Base-by-base conservation (phyloP, 2,329 filamentous ascomycete genomes). In the Nigrospora sphaerica region DNA sequence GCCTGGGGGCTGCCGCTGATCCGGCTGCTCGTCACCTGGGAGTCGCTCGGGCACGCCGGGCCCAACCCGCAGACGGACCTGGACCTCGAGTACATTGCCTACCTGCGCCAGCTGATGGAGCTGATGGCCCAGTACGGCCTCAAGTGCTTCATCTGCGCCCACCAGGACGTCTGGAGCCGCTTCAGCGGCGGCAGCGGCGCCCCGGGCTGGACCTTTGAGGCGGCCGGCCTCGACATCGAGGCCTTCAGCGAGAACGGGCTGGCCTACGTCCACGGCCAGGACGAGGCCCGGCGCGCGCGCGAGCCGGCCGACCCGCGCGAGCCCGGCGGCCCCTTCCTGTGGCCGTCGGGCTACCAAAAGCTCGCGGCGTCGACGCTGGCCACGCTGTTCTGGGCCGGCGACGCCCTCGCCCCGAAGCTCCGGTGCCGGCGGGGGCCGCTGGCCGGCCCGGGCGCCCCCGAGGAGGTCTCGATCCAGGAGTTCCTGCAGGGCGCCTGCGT, bases 141-240 rank as follows among this genome's bases (percentile, higher is more conserved):
- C 39, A 63, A 63, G 46, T 68, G 67, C 51, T 70, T 70, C 47
- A 45, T 70, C n/a, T 69, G 68, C 47, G 67, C 65, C 0, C 67
- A 70, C 18, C 67, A 70, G 49, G 67, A 70, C 38, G 66, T 69
- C 12, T 70, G 67, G 68, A 69, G 66, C 39, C 57, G 67, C 6
- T 69, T 65, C 46, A 68, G 66, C 31, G 67, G 67, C 11, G 67
- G 67, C 0, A 70, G 67, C 38, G 67, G 67, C 40, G 67, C 67
- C 4, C 67, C 67, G 0, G 61, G 64, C 9, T 70, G 67, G 67
- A 70, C 67, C 0, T 69, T 70, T 48, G 62, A 67, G 44, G 60
- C 65, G 0, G 67, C 62, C 1, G 67, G 67, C 1, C 60, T 70
- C 2, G 64, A 70, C 45, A 57, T 66, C 31, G 60, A 65, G 40